phyloP scores from a whole-genome alignment of 1,139 yeast species.

The Wickerhamomyces sp. region DNA sequence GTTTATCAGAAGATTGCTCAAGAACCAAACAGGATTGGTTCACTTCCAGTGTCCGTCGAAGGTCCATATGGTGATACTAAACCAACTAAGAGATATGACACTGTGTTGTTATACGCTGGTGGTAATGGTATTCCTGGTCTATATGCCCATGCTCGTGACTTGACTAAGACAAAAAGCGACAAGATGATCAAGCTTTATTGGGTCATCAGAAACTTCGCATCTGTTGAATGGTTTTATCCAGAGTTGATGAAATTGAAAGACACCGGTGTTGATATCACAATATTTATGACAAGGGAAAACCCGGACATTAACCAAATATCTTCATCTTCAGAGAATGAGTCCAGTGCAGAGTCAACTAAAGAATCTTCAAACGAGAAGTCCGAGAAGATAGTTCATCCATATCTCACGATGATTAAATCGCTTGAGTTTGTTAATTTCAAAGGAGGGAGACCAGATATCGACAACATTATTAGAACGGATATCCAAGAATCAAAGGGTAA shows the following conservation, averaged over 20 bases:
- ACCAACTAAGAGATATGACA: slow-evolving; percentile 50
- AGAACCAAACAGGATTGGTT: slow-evolving; percentile 15
- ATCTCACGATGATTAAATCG: neutral
- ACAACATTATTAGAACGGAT: slow-evolving; percentile 31
- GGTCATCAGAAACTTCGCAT: slow-evolving; percentile 42
- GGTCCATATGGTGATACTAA: slow-evolving; percentile 56
- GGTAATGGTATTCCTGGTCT: slow-evolving; percentile 70
- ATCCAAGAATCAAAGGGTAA: slow-evolving; percentile 36
- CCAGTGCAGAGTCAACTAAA: neutral
- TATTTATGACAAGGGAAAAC: slow-evolving; percentile 28
- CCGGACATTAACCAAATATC: no score
- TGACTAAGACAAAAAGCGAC: slow-evolving; percentile 3
- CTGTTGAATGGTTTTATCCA: slow-evolving; percentile 46
- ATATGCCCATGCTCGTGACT: slow-evolving; percentile 23
- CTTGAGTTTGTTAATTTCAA: slow-evolving; percentile 6
- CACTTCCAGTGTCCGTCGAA: slow-evolving; percentile 38
- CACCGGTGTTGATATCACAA: slow-evolving; percentile 31
- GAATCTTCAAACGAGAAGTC: neutral
- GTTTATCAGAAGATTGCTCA: slow-evolving; percentile 25
- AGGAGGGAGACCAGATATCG: slow-evolving; percentile 45
- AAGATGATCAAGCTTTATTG: slow-evolving; percentile 38
- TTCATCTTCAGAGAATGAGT: neutral
- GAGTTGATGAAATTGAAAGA: slow-evolving; percentile 35
- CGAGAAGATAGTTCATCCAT: neutral
- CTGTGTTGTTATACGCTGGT: slow-evolving; percentile 51